Evolutionary conservation across 140 eudicot genomes (phyloP).

Genomic region (Erigeron philadelphicus): DNA sequence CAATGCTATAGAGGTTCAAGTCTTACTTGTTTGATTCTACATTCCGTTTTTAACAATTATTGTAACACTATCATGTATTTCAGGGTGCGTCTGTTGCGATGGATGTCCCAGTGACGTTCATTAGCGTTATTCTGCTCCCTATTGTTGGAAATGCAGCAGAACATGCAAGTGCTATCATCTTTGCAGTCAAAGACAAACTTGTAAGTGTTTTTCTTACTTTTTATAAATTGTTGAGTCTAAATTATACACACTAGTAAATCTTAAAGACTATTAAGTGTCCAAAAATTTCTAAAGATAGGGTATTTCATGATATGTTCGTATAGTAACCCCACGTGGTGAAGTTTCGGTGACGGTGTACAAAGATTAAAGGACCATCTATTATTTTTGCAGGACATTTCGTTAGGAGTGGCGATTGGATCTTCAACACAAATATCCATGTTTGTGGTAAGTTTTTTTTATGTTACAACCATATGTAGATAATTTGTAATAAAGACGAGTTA

Average conservation of each 20-base stretch:
- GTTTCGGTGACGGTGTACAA: background rate
- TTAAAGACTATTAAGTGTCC: background rate
- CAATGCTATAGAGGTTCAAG: constrained; percentile 43
- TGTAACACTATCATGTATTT: constrained; percentile 13
- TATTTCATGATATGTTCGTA: background rate
- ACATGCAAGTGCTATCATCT: constrained; percentile 78
- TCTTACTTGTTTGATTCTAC: constrained; percentile 9
- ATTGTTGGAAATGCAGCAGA: constrained; percentile 86
- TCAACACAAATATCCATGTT: constrained; percentile 81
- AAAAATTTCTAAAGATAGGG: background rate
- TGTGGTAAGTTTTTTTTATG: constrained; percentile 42
- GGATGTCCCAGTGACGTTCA: constrained; percentile 59
- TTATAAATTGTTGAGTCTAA: background rate
- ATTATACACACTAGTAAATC: no score
- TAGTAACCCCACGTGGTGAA: background rate
- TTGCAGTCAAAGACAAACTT: constrained; percentile 67
- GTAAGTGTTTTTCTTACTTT: constrained; percentile 36
- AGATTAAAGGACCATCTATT: background rate
- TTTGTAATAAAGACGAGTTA: background rate
- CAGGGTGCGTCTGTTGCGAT: constrained; percentile 67
- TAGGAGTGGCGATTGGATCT: constrained; percentile 80
- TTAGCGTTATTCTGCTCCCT: constrained; percentile 67
- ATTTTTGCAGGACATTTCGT: constrained; percentile 55
- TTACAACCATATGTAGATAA: background rate
- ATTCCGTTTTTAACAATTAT: background rate